Percentiles rank a stretch among this genome's conserved stretches.
These are phyloP conservation scores for Solanum okadae DNA, from an alignment of 257 asterid species.

Conservation along the genomic window DNA sequence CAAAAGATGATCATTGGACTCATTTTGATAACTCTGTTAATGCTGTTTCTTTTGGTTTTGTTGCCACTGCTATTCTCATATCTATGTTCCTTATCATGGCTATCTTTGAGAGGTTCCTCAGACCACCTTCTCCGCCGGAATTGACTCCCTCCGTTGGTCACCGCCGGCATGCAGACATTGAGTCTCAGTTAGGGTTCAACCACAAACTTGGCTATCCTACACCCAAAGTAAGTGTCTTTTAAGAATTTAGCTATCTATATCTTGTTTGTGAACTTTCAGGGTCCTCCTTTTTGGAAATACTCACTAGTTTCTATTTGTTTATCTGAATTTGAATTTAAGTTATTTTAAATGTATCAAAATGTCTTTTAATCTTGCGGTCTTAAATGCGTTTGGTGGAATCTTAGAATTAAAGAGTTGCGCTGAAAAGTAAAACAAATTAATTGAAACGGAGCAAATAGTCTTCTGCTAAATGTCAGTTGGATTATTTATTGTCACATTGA, in stretches of 20 bases:
- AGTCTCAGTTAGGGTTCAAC: slow-evolving; percentile 41
- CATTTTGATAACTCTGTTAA: slow-evolving; percentile 85
- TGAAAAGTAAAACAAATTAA: background rate
- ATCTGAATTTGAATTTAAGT: background rate
- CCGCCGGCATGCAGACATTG: slow-evolving; percentile 34
- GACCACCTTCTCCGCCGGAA: slow-evolving; percentile 53
- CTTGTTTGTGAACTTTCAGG: too few species aligned
- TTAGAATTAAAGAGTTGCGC: background rate
- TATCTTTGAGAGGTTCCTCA: slow-evolving; percentile 67
- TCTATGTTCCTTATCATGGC: slow-evolving; percentile 97
- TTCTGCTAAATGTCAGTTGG: background rate
- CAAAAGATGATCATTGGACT: slow-evolving; percentile 72
- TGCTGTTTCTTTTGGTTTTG: slow-evolving; percentile 90
- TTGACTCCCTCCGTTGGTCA: slow-evolving; percentile 30
- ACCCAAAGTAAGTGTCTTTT: slow-evolving; percentile 53
- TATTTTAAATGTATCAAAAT: too few species aligned
- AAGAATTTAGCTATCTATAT: background rate
- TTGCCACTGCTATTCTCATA: slow-evolving; percentile 86
- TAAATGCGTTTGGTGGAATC: too few species aligned
- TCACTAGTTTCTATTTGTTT: background rate
- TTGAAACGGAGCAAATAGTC: background rate
- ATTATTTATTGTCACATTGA: background rate
- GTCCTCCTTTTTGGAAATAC: too few species aligned
- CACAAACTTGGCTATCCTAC: slow-evolving; percentile 48
- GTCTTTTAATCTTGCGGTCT: fast-evolving